Evolutionary conservation across 2,329 filamentous ascomycete genomes (phyloP), one percentile per base, ranked within the genome.

Genomic region (Neonectria punicea): DNA sequence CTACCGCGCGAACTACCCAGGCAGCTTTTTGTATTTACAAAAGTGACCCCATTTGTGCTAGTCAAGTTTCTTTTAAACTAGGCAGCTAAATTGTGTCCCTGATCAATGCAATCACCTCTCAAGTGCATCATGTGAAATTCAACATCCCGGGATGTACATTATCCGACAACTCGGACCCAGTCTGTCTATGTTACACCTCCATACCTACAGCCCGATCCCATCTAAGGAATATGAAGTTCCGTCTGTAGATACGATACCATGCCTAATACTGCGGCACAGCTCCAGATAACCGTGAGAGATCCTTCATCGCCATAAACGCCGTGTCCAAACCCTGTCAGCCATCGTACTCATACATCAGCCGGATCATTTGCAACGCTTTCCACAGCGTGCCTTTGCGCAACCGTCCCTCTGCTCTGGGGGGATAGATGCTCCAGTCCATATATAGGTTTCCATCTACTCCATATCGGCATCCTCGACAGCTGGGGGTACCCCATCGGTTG

Each of bases 401-500:
- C 14, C n/a, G 13, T 13, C 32, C 25, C 22, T 43, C 50, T 20
- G 36, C 22, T 54, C 20, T 13, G 18, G 11, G 30, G 20, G 10
- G 41, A 28, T n/a, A 41, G 20, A 36, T 18, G 16, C 39, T 30
- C 3, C 8, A 7, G 5, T 10, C 25, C 34, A 34, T 28, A 18
- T 32, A 5, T 20, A 18, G 13, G n/a, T 30, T 4, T 34, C 25
- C 39, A 34, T 56, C 55, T 75, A 80, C 61, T 82, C 84, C 72
- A 82, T 80, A 30, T 82, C 83, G 25, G 80, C 79, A 57, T 83
- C 84, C 49, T 82, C 81, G 5, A 77, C 78, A 5, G 79, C 73
- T 1, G 80, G 72, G 2, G 79, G 75, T 1, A 87, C 79, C 1
- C 85, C 85, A 34, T 87, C 86, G 1, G 78, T 78, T 2, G 84